Evolutionary conservation across 495 filamentous ascomycete species (phyloP), one percentile per base, ranked within the genome.

Genomic region (Glonium stellatum): DNA sequence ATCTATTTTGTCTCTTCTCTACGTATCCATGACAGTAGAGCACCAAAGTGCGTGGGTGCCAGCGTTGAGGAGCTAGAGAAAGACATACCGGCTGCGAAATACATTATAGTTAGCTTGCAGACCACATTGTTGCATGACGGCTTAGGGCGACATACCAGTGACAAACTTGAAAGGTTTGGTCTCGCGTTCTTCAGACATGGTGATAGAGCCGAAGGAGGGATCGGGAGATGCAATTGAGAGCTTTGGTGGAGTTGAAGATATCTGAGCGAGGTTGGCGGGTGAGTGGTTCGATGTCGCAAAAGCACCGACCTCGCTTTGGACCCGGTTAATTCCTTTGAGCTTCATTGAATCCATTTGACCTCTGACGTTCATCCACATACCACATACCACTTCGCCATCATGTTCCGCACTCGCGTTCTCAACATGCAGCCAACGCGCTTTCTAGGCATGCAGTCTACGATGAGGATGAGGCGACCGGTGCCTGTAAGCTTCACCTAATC

Each of bases 101-200:
- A 6, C 18, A 55, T 6, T 31, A 31, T 31, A 35, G 61, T 60
- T 66, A 64, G 57, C 61, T 57, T 55, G 21, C 19, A 49, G 25
- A 4, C 52, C 34, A 34, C 27, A 55, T 3, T 31, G 44, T 41
- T 35, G 44, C 57, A 18, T 59, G 35, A 0, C 42, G n/a, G 49
- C 31, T 25, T 22, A 27, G 27, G 52, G 59, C 12, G 51, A 69
- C 89, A 80, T 85, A 96, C 92, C 93, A 78, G 93, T 97, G 66
- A 97, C 93, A 79, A 97, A 97, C 87, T 99, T 99, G 87, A 99
- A 99, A 76, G 93, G 93, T 84, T 95, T 99, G 76, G 91, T 96
- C 76, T 88, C 84, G 75, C 87, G 87, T 72, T 96, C 88, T 63
- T 90, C 93, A 69, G 87, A 85, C 88, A 90, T 97, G 70, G 73